Percentiles rank a stretch among this genome's conserved stretches.
Conservation (phyloP, 1,284 basidiomycete species). For the Fomitopsis palustris region DNA sequence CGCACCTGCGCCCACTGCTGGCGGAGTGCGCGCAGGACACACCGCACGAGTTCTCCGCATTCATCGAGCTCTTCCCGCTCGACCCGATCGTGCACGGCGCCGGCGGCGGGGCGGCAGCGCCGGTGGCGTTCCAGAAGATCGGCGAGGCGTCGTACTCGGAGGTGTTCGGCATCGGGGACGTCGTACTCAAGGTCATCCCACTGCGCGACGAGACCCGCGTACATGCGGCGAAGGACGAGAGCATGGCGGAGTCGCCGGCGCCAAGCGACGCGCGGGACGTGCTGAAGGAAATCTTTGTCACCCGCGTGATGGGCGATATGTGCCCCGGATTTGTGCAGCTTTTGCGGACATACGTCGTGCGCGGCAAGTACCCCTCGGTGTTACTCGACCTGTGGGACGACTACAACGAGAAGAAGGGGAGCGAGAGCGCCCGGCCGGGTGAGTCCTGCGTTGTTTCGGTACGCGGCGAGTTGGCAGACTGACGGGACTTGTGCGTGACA, state of each 20-base stretch:
- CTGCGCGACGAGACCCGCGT: slow-evolving; percentile 50
- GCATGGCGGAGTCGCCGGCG: slow-evolving; percentile 55
- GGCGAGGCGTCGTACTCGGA: slow-evolving; percentile 98
- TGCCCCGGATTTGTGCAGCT: slow-evolving; percentile 78
- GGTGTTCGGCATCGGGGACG: slow-evolving; percentile 86
- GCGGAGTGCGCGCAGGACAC: slow-evolving; percentile 63
- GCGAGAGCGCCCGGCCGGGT: slow-evolving; percentile 88
- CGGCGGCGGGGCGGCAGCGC: slow-evolving; percentile 13
- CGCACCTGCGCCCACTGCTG: slow-evolving; percentile 57
- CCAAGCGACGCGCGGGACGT: slow-evolving; percentile 75
- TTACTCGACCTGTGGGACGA: slow-evolving; percentile 87
- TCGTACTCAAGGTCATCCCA: slow-evolving; percentile 88
- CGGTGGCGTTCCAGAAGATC: slow-evolving; percentile 66
- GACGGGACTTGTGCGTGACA: too few species aligned
- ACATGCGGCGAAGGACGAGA: slow-evolving; percentile 50
- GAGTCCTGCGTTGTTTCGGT: slow-evolving; percentile 14
- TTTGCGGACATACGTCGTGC: slow-evolving; percentile 80
- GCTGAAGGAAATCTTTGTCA: slow-evolving; percentile 85
- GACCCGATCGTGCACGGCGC: slow-evolving; percentile 52
- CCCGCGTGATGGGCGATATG: slow-evolving; percentile 70
- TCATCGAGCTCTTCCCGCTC: slow-evolving; percentile 73
- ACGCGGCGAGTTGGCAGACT: too few species aligned
- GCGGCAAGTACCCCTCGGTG: slow-evolving; percentile 77
- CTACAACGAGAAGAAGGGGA: slow-evolving; percentile 68
- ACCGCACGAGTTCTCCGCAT: slow-evolving; percentile 73